phyloP scores from a whole-genome alignment of 192 early-diverging fungal genomes.

The Jimgerdemannia lactiflua region DNA sequence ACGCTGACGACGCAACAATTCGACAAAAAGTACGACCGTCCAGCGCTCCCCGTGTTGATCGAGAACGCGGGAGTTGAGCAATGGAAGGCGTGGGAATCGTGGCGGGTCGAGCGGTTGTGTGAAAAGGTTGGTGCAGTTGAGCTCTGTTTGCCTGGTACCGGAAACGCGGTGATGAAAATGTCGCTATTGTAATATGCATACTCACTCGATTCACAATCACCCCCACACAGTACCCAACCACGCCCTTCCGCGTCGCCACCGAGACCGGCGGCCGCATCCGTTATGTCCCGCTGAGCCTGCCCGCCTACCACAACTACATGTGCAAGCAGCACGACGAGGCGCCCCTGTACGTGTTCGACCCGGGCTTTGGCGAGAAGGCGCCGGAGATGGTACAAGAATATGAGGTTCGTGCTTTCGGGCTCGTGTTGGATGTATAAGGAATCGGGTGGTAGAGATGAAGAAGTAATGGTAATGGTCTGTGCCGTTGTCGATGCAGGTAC shows the following conservation, averaged over 20 bases:
- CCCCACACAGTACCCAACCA: constrained; percentile 24
- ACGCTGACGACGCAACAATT: too few species aligned
- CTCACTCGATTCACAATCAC: neutral
- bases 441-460: neutral
- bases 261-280: constrained; percentile 24
- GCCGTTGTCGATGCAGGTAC: constrained; percentile 14
- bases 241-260: constrained; percentile 31
- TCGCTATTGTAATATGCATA: too few species aligned
- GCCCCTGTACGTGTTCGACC: constrained; percentile 46
- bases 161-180: too few species aligned
- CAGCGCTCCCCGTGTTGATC: constrained; percentile 26
- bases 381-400: constrained; percentile 35
- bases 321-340: constrained; percentile 31
- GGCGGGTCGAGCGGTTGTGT: constrained; percentile 26
- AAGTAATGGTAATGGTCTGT: neutral
- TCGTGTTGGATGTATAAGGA: neutral
- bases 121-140: constrained; percentile 18
- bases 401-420: constrained; percentile 11
- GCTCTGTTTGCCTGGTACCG: neutral
- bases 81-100: constrained; percentile 39
- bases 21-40: too few species aligned
- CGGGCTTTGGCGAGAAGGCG: constrained; percentile 30
- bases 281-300: constrained; percentile 19
- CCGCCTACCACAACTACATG: constrained; percentile 35
- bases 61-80: constrained; percentile 33